These are phyloP conservation scores for Centrapalus pauciflorus DNA, from an alignment of 129 eudicot species.

Conservation along the genomic window DNA sequence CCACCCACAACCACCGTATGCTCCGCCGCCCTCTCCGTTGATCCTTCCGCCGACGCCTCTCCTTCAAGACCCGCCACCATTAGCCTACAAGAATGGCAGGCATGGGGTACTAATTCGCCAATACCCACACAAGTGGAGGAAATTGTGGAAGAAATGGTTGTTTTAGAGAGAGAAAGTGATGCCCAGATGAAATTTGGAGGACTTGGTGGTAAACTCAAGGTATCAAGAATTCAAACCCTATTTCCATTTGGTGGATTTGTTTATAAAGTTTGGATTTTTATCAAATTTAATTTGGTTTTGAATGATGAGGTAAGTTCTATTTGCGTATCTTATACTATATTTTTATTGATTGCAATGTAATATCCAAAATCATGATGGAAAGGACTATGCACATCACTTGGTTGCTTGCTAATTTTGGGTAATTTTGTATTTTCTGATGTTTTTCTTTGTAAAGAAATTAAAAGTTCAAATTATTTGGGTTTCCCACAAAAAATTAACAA, in stretches of 20 bases:
- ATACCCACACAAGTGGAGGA: constrained; percentile 60
- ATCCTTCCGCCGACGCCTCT: constrained; percentile 6
- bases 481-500: no score
- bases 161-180: constrained; percentile 41
- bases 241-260: background rate
- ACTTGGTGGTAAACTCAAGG: constrained; percentile 74
- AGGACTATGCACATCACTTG: no score
- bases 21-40: background rate
- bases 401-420: no score
- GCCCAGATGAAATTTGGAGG: constrained; percentile 78
- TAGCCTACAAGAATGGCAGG: constrained; percentile 80
- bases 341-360: no score
- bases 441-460: no score
- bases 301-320: no score
- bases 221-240: constrained; percentile 16
- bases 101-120: constrained; percentile 82
- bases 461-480: no score
- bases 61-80: constrained; percentile 23
- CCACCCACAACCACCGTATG: constrained; percentile 18
- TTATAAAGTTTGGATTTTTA: no score
- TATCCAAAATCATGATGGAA: no score
- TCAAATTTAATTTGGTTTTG: no score
- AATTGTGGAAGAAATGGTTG: constrained; percentile 63
- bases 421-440: no score
- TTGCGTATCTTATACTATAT: no score